Evolutionary conservation across 1,139 yeast genomes (phyloP).

Genomic region (Pichia sp.): DNA sequence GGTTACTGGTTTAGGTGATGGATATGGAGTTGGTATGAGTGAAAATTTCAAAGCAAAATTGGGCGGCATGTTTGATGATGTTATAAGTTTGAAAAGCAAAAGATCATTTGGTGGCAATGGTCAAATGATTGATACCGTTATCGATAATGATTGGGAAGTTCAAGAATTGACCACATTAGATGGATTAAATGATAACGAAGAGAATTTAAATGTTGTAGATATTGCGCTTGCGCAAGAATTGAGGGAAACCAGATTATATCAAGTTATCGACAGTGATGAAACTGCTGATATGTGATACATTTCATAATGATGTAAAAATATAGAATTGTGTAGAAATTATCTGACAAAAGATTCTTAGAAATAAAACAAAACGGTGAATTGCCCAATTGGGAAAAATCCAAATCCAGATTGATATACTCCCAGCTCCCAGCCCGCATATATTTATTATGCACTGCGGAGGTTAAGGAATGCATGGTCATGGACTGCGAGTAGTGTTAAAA

Average conservation of each 20-base stretch:
- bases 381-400: no score
- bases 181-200: conserved; percentile 7
- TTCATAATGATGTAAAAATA: no score
- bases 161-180: conserved; percentile 15
- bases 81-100: conserved; percentile 10
- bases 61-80: conserved; percentile 16
- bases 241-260: background rate
- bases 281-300: no score
- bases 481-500: no score
- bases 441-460: no score
- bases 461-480: no score
- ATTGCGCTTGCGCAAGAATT: conserved; percentile 3
- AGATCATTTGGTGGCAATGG: background rate
- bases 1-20: conserved; percentile 17
- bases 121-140: background rate
- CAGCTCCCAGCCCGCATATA: no score
- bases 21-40: conserved; percentile 7
- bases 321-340: no score
- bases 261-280: background rate
- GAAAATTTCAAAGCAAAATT: conserved; percentile 10
- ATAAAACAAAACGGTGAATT: no score
- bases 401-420: no score
- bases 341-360: no score
- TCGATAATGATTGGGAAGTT: conserved; percentile 16
- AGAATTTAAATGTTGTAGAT: conserved; percentile 1